Percentiles rank a stretch among this genome's conserved stretches.
These are phyloP conservation scores for Vaccinium macrocarpon DNA, from an alignment of 148 eudicot genomes.

Conservation along the genomic window DNA sequence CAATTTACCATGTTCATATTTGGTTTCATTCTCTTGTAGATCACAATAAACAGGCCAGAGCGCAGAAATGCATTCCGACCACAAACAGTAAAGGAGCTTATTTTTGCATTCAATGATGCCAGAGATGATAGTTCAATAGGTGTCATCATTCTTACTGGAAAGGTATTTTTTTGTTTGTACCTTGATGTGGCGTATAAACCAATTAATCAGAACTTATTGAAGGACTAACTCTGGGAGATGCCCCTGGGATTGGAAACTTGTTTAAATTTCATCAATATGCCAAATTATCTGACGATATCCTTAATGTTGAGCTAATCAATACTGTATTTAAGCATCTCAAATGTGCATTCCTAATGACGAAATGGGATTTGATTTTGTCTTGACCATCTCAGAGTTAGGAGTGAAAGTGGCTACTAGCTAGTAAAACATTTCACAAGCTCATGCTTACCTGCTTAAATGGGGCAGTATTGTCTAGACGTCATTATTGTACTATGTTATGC, in stretches of 20 bases:
- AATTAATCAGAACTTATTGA: not conserved
- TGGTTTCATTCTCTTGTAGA: conserved; percentile 36
- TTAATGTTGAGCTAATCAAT: not conserved
- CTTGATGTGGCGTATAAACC: not conserved
- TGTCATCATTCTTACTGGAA: conserved; percentile 89
- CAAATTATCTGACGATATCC: not conserved
- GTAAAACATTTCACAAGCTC: not conserved
- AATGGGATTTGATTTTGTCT: not conserved
- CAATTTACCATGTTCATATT: conserved; percentile 9
- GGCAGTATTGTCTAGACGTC: not conserved
- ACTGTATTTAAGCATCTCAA: not conserved
- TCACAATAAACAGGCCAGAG: conserved; percentile 89
- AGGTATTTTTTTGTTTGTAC: conserved; percentile 39
- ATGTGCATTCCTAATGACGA: not conserved
- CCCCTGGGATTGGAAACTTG: not conserved
- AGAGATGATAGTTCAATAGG: conserved; percentile 83
- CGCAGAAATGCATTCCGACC: conserved; percentile 96
- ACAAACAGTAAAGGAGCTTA: conserved; percentile 80
- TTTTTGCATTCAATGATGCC: conserved; percentile 83
- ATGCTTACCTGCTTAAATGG: not conserved
- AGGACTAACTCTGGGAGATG: not conserved
- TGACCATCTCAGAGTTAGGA: not conserved
- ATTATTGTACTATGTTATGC: no score
- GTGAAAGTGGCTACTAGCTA: not conserved
- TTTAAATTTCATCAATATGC: not conserved